phyloP scores from a whole-genome alignment of 2,329 filamentous ascomycete genomes.

The Alternaria arbusti region DNA sequence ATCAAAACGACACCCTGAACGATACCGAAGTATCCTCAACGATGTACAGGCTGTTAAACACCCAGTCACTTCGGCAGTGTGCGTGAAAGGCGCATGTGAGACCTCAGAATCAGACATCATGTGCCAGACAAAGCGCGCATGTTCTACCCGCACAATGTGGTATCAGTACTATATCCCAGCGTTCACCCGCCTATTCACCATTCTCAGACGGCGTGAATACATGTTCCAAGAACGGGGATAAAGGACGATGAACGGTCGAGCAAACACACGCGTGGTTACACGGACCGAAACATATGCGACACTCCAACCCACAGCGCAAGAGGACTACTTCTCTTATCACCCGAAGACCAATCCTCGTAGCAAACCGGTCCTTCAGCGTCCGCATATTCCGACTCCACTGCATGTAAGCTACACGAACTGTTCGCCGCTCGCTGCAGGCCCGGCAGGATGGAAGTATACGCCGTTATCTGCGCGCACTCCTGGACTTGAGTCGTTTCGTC shows the following conservation, averaged over 20 bases:
- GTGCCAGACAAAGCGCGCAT: background rate
- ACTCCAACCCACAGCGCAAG: background rate
- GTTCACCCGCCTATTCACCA: background rate
- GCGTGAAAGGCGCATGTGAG: background rate
- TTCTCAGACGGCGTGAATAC: background rate
- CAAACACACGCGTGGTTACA: background rate
- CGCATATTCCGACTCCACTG: background rate
- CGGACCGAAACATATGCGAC: background rate
- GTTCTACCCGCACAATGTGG: background rate
- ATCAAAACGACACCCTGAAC: background rate
- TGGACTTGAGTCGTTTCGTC: constrained; percentile 2
- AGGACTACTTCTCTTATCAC: background rate
- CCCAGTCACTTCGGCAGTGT: background rate
- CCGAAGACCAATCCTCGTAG: background rate
- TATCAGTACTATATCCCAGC: background rate
- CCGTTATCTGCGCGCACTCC: background rate
- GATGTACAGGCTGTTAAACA: background rate
- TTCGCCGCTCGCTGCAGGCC: background rate
- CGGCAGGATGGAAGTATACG: constrained; percentile 9
- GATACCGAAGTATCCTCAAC: background rate
- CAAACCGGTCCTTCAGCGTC: background rate
- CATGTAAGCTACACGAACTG: background rate
- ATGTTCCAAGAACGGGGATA: background rate
- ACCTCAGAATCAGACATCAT: background rate
- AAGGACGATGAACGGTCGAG: background rate